phyloP scores from a whole-genome alignment of 179 eudicot genomes.

The Gypsophila paniculata region DNA sequence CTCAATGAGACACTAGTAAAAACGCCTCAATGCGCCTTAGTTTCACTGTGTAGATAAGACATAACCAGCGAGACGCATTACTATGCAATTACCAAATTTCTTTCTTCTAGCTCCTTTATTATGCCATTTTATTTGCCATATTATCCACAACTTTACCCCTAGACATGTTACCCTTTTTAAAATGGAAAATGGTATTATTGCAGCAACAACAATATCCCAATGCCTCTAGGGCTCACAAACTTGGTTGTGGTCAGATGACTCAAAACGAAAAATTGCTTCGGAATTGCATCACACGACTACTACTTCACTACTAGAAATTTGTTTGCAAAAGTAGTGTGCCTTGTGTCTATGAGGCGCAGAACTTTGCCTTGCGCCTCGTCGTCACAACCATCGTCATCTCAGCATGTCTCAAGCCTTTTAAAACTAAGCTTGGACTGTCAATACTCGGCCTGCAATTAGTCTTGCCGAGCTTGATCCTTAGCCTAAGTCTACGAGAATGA shows the following conservation, averaged over 20 bases:
- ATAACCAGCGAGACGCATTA: too few species aligned
- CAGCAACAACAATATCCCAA: too few species aligned
- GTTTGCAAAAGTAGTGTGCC: too few species aligned
- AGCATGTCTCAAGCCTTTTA: too few species aligned
- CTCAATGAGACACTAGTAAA: too few species aligned
- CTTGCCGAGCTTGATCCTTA: neutral
- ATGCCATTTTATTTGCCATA: neutral
- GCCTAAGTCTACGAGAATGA: slow-evolving; percentile 2
- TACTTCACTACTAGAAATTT: too few species aligned
- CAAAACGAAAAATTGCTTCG: neutral
- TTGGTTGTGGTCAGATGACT: neutral
- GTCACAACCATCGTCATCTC: neutral
- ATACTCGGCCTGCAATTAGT: neutral
- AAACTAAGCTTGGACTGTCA: neutral
- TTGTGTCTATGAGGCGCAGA: too few species aligned
- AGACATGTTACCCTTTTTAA: neutral
- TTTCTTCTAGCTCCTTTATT: neutral
- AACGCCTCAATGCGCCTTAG: too few species aligned
- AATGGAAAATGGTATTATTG: neutral
- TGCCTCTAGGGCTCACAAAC: neutral
- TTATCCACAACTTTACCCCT: neutral
- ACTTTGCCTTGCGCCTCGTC: neutral
- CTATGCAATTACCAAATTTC: too few species aligned
- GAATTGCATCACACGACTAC: neutral
- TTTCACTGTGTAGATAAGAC: too few species aligned